phyloP scores from a whole-genome alignment of 306 rosid species.

The Vigna reflexopilosa region DNA sequence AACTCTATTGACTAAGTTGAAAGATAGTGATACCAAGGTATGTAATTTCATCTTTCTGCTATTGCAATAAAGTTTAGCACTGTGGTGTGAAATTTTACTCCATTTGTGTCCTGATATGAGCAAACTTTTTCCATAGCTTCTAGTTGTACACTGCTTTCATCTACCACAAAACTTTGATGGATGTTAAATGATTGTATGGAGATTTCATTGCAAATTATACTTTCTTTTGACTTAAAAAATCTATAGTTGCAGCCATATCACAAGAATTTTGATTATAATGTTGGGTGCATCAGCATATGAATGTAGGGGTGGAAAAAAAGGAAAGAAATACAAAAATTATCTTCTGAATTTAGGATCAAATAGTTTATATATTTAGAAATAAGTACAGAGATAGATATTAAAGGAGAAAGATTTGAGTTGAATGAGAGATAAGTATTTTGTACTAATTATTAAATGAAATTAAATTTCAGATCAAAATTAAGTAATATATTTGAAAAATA shows the following conservation, averaged over 20 bases:
- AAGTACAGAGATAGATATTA: no score
- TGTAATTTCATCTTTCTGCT: slow-evolving; percentile 36
- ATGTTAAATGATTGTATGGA: neutral
- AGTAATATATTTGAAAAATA: no score
- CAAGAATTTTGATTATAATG: neutral
- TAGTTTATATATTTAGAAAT: no score
- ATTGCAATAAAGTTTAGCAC: neutral
- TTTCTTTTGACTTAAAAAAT: no score
- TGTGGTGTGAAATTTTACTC: slow-evolving; percentile 30
- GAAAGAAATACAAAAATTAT: neutral
- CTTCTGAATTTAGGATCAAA: no score
- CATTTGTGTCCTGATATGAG: slow-evolving; percentile 9
- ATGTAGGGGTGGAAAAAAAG: neutral
- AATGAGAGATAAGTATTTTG: no score
- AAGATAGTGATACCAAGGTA: slow-evolving; percentile 85
- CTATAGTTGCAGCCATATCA: neutral
- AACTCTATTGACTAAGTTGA: slow-evolving; percentile 63
- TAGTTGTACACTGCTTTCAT: neutral
- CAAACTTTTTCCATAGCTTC: slow-evolving; percentile 5
- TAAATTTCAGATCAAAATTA: no score
- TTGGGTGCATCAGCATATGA: neutral
- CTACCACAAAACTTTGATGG: neutral
- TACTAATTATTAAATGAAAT: no score
- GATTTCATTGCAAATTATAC: no score
- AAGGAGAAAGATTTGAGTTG: neutral